These are phyloP conservation scores for Pseudopithomyces chartarum DNA, from an alignment of 2,329 filamentous ascomycete species.

Conservation along the genomic window DNA sequence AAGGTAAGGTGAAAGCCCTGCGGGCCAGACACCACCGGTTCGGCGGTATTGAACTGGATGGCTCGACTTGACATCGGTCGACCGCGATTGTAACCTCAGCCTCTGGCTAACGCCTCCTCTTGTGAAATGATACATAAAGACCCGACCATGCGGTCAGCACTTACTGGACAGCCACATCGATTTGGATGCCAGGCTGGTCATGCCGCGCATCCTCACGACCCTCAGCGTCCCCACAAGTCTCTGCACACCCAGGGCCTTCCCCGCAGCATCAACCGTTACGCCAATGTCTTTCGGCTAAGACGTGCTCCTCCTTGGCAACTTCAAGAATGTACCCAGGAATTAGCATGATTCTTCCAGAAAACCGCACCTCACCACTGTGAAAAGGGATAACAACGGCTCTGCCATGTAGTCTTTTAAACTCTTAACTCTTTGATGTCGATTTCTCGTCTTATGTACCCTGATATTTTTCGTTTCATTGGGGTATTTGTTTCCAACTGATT, in stretches of 20 bases:
- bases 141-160: conserved; percentile 31
- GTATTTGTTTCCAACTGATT: conserved; percentile 18
- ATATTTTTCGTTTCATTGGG: conserved; percentile 1
- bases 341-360: neutral
- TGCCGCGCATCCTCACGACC: conserved; percentile 1
- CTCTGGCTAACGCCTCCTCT: conserved; percentile 32
- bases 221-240: conserved; percentile 10
- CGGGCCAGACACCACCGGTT: conserved; percentile 27
- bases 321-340: conserved; percentile 17
- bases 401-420: neutral
- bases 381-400: neutral
- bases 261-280: conserved; percentile 24
- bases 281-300: conserved; percentile 18
- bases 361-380: too few relatives aligned
- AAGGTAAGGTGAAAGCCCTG: conserved; percentile 26
- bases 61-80: conserved; percentile 30
- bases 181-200: conserved; percentile 2
- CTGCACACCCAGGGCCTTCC: conserved; percentile 8
- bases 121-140: conserved; percentile 35
- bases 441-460: neutral
- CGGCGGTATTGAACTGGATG: conserved; percentile 20
- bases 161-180: conserved; percentile 25
- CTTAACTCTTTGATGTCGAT: conserved; percentile 3
- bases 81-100: conserved; percentile 40
- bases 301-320: conserved; percentile 11